A percentile compares a stretch with the other conserved stretches of the same genome.
Evolutionary conservation across 2,329 filamentous ascomycete genomes (phyloP).

Genomic region (Aspergillus oerlinghausenensis): DNA sequence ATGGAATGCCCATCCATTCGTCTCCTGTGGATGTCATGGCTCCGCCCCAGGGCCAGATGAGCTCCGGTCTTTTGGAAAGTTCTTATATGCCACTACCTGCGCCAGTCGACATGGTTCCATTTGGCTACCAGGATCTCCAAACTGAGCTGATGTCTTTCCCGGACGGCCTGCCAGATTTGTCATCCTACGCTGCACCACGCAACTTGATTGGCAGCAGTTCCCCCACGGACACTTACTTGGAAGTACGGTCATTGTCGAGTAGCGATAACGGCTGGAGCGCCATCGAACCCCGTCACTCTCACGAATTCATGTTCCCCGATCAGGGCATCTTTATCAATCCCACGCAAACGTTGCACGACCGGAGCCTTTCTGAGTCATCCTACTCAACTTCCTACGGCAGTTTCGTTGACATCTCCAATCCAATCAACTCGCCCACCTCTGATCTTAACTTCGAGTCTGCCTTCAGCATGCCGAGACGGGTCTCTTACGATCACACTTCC

Average conservation of each 20-base stretch:
- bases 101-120: constrained; percentile 61
- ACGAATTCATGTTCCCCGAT: constrained; percentile 61
- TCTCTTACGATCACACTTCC: constrained; percentile 39
- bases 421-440: constrained; percentile 77
- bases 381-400: constrained; percentile 69
- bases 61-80: constrained; percentile 58
- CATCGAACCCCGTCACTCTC: constrained; percentile 69
- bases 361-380: constrained; percentile 81
- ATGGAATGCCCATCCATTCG: constrained; percentile 43
- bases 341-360: constrained; percentile 80
- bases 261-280: constrained; percentile 84
- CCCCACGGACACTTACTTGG: constrained; percentile 74
- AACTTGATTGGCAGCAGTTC: constrained; percentile 54
- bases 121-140: constrained; percentile 75
- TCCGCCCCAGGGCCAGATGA: constrained; percentile 59
- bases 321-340: constrained; percentile 80
- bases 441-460: constrained; percentile 65
- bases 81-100: constrained; percentile 54
- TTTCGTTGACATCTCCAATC: constrained; percentile 77
- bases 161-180: constrained; percentile 46
- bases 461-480: constrained; percentile 37
- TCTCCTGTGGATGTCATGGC: constrained; percentile 52
- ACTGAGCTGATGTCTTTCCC: constrained; percentile 59
- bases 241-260: constrained; percentile 79
- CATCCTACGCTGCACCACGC: constrained; percentile 34